Evolutionary conservation across 1,284 basidiomycete genomes (phyloP).

Genomic region (Leccinum subspadiceum): DNA sequence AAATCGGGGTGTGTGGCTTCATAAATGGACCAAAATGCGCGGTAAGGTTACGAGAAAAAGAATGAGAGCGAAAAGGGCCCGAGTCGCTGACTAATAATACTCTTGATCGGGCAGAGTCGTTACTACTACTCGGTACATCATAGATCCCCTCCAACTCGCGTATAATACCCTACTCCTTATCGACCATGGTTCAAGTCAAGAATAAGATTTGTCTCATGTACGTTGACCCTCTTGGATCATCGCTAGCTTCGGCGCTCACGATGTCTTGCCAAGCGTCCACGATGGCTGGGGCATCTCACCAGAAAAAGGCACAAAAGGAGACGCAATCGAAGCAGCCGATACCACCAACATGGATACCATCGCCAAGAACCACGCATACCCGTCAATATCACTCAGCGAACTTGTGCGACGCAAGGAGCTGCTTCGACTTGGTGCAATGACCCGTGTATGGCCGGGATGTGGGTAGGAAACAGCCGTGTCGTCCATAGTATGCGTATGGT

Average conservation of each 20-base stretch:
- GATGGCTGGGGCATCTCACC: slow-evolving; percentile 88
- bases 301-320: slow-evolving; percentile 70
- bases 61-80: background rate
- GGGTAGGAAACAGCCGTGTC: slow-evolving; percentile 63
- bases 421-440: slow-evolving; percentile 63
- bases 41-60: background rate
- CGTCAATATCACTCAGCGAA: slow-evolving; percentile 73
- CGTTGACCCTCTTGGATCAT: slow-evolving; percentile 23
- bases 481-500: slow-evolving; percentile 60
- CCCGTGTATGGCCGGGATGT: slow-evolving; percentile 64
- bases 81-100: background rate
- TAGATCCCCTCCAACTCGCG: no score
- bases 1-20: background rate
- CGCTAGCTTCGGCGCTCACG: background rate
- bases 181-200: slow-evolving; percentile 53
- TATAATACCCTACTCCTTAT: background rate
- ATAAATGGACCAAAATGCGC: background rate
- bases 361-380: background rate
- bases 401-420: slow-evolving; percentile 64
- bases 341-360: slow-evolving; percentile 89
- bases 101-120: no score
- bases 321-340: slow-evolving; percentile 80
- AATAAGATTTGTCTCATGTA: slow-evolving; percentile 92
- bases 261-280: slow-evolving; percentile 63
- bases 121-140: no score